A percentile compares a stretch with the other conserved stretches of the same genome.
These are phyloP conservation scores for Dictyostelium firmibasis DNA, from an alignment of 78 protist genomes.

Conservation along the genomic window DNA sequence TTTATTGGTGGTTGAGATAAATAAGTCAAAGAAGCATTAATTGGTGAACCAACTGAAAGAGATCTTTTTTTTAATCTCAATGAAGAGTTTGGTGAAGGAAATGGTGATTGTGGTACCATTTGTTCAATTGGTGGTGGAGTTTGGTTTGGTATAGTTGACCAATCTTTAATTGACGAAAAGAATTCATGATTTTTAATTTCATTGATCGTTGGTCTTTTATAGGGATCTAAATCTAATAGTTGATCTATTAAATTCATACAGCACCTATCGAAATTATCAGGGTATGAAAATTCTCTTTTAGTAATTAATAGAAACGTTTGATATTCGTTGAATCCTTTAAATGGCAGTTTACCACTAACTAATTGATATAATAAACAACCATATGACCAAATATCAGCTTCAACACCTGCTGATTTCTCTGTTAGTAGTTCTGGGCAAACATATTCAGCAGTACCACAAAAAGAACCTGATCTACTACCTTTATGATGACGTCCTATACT, in stretches of 20 bases:
- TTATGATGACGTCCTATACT: slow-evolving; percentile 2
- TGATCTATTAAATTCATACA: slow-evolving; percentile 81
- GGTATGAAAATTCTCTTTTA: slow-evolving; percentile 63
- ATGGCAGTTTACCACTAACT: slow-evolving; percentile 84
- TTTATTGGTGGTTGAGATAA: slow-evolving; percentile 4
- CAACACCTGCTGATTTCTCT: slow-evolving; percentile 49
- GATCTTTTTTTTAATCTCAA: slow-evolving; percentile 27
- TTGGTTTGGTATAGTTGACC: slow-evolving; percentile 7
- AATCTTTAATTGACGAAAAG: slow-evolving; percentile 74
- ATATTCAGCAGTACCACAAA: slow-evolving; percentile 91
- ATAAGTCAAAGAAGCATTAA: not conserved
- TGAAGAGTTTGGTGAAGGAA: not conserved
- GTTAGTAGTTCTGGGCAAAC: slow-evolving; percentile 93
- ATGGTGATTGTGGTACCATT: slow-evolving; percentile 58
- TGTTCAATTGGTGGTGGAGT: slow-evolving; percentile 70
- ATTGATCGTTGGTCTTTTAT: slow-evolving; percentile 1
- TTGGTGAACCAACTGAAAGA: slow-evolving; percentile 12
- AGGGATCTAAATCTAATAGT: slow-evolving; percentile 66
- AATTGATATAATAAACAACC: slow-evolving; percentile 94
- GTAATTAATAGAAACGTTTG: slow-evolving; percentile 87
- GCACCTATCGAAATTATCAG: slow-evolving; percentile 77
- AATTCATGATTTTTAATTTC: slow-evolving; percentile 84
- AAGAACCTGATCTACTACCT: slow-evolving; percentile 38
- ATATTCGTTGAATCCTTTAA: slow-evolving; percentile 83
- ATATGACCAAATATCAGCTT: slow-evolving; percentile 93